A percentile compares a stretch with the other conserved stretches of the same genome.
These are phyloP conservation scores for Pichia deserticola DNA, from an alignment of 805 yeast species.

Conservation along the genomic window DNA sequence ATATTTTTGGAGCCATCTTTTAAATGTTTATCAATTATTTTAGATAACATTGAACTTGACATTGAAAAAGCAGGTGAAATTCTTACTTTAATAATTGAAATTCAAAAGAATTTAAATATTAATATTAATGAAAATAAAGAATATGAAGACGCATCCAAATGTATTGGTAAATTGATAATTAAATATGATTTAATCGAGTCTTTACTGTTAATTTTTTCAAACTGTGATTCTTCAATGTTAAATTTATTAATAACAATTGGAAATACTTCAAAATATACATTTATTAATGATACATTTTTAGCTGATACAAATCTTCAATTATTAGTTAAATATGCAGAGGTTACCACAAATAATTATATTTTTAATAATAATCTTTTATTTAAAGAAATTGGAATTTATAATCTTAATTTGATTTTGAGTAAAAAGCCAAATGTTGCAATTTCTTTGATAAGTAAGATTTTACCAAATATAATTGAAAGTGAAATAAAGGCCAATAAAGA, in stretches of 20 bases:
- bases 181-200: slow-evolving; percentile 11
- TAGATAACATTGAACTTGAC: slow-evolving; percentile 1
- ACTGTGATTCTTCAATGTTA: slow-evolving; percentile 4
- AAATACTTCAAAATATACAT: slow-evolving; percentile 24
- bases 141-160: slow-evolving; percentile 19
- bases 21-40: slow-evolving; percentile 10
- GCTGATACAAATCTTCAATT: slow-evolving; percentile 4
- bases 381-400: slow-evolving; percentile 52
- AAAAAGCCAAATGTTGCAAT: slow-evolving; percentile 43
- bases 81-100: slow-evolving; percentile 1
- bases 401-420: slow-evolving; percentile 52
- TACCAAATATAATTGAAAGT: slow-evolving; percentile 42
- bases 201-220: slow-evolving; percentile 11
- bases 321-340: slow-evolving; percentile 20
- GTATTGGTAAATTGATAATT: slow-evolving; percentile 18
- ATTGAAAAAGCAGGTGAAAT: slow-evolving; percentile 6
- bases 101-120: neutral
- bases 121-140: slow-evolving; percentile 13
- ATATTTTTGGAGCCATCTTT: slow-evolving; percentile 6
- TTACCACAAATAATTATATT: slow-evolving; percentile 19
- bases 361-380: slow-evolving; percentile 40
- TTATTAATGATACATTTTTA: slow-evolving; percentile 13
- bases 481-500: slow-evolving; percentile 51
- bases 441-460: slow-evolving; percentile 36
- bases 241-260: slow-evolving; percentile 21